phyloP scores from a whole-genome alignment of 2,329 filamentous ascomycete species.

The Leptosphaerulina australis region DNA sequence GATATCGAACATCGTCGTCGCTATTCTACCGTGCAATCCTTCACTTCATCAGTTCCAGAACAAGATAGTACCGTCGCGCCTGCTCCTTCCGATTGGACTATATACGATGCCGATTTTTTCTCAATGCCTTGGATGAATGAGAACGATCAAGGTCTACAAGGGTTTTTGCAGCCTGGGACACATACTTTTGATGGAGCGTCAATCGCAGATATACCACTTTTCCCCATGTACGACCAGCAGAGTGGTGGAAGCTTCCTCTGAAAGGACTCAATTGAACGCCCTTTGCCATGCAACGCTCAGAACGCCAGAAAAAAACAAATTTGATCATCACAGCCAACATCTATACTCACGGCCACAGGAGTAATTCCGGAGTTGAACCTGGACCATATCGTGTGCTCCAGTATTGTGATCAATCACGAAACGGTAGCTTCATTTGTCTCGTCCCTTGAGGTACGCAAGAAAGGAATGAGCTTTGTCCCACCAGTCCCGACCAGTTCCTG shows the following conservation, averaged over 20 bases:
- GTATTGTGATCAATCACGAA: neutral
- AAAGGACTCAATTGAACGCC: conserved; percentile 2
- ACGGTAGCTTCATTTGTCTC: conserved; percentile 54
- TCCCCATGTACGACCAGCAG: conserved; percentile 41
- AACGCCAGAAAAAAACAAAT: neutral
- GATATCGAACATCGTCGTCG: neutral
- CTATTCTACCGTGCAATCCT: conserved; percentile 6
- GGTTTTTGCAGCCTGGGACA: conserved; percentile 41
- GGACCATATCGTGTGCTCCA: too few species aligned
- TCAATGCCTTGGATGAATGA: conserved; percentile 39
- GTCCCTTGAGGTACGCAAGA: conserved; percentile 59
- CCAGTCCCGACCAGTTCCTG: conserved; percentile 57
- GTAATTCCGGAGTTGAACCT: neutral
- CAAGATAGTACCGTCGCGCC: conserved; percentile 14
- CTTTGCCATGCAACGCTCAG: neutral
- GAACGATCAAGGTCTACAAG: conserved; percentile 40
- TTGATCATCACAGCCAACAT: neutral
- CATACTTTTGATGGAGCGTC: conserved; percentile 38
- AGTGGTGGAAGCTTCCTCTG: conserved; percentile 19
- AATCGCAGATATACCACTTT: conserved; percentile 41
- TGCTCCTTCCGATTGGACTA: conserved; percentile 36
- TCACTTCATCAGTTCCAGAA: conserved; percentile 7
- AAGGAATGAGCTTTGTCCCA: conserved; percentile 60
- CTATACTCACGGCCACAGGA: neutral
- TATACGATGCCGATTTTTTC: conserved; percentile 43